Percentiles rank a stretch among this genome's conserved stretches.
Evolutionary conservation across 2,329 filamentous ascomycete species (phyloP).

Genomic region (Rutstroemia sydowiana): DNA sequence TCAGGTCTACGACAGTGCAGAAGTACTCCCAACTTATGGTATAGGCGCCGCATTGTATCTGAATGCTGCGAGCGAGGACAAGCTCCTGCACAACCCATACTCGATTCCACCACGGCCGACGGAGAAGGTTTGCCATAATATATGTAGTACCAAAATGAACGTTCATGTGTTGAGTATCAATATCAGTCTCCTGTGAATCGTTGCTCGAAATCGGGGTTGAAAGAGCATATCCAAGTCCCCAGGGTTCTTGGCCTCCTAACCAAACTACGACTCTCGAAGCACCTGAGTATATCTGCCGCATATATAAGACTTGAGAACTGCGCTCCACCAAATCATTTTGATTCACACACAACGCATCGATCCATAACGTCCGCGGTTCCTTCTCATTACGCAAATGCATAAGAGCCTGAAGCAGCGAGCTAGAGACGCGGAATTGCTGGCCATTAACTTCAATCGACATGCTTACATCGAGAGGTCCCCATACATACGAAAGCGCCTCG

Average conservation of each 20-base stretch:
- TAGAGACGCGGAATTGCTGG: neutral
- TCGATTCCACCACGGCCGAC: neutral
- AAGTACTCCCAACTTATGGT: neutral
- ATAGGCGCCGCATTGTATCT: neutral
- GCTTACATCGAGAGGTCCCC: neutral
- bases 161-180: neutral
- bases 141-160: neutral
- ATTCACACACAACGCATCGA: constrained; percentile 18
- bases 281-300: constrained; percentile 16
- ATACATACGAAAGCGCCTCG: constrained; percentile 12
- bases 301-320: constrained; percentile 15
- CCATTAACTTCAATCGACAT: neutral
- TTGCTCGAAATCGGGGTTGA: neutral
- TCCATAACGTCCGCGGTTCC: constrained; percentile 2
- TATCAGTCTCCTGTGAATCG: neutral
- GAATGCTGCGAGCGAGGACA: neutral
- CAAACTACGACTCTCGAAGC: constrained; percentile 7
- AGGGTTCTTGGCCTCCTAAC: neutral
- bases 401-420: constrained; percentile 1
- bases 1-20: neutral
- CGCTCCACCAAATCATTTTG: constrained; percentile 13
- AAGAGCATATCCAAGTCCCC: neutral
- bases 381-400: neutral
- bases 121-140: neutral
- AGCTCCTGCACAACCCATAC: neutral